Evolutionary conservation across 805 yeast species (phyloP).

Genomic region (Kazachstania psychrophila): DNA sequence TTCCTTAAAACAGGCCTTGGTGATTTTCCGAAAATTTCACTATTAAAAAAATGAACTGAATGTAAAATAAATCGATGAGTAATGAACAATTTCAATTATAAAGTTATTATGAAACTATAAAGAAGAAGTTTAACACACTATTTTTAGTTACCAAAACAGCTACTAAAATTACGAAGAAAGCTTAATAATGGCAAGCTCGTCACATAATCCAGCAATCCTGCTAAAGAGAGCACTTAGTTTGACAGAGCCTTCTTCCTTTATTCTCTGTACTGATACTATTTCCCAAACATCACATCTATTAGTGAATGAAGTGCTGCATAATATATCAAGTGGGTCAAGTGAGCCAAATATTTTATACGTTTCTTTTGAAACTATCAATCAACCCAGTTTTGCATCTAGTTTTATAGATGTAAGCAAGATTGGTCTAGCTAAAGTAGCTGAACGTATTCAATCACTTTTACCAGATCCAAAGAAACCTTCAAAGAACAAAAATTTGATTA

Average conservation of each 20-base stretch:
- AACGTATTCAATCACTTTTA: constrained; percentile 14
- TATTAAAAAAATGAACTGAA: not conserved
- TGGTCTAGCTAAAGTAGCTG: constrained; percentile 11
- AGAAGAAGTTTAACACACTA: not conserved
- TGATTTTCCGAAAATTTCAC: no score
- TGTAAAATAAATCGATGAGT: not conserved
- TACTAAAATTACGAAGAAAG: not conserved
- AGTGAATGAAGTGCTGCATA: constrained; percentile 47
- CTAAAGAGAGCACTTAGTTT: constrained; percentile 57
- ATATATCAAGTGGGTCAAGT: constrained; percentile 23
- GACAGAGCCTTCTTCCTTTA: constrained; percentile 67
- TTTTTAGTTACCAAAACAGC: no score
- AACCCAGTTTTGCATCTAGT: constrained; percentile 41
- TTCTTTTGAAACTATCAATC: constrained; percentile 56
- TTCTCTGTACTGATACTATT: constrained; percentile 60
- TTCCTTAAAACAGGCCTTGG: no score
- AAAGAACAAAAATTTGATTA: constrained; percentile 28
- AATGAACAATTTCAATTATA: not conserved
- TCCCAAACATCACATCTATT: constrained; percentile 55
- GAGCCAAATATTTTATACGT: constrained; percentile 40
- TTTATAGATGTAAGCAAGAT: constrained; percentile 39
- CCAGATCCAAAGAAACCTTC: constrained; percentile 15
- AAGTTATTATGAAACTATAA: not conserved
- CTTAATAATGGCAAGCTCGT: constrained; percentile 27
- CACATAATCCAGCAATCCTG: constrained; percentile 43